phyloP scores from a whole-genome alignment of 2,329 filamentous ascomycete genomes.

The Pezicula carpinea region DNA sequence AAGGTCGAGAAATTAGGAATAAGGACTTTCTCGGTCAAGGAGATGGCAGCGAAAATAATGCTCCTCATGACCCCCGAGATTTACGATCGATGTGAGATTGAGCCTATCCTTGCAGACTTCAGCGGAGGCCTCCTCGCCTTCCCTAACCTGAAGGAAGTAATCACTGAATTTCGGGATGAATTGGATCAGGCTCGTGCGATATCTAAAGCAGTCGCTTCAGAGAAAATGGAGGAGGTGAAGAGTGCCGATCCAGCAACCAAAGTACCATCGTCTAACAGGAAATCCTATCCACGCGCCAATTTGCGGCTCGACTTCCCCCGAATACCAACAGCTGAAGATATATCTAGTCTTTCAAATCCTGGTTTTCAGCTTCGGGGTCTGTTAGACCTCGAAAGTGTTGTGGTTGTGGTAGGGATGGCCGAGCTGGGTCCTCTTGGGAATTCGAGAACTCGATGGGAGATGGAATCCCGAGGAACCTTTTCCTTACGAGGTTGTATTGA shows the following conservation, averaged over 20 bases:
- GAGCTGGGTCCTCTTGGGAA: slow-evolving; percentile 97
- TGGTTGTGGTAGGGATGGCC: slow-evolving; percentile 68
- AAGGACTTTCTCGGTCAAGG: slow-evolving; percentile 92
- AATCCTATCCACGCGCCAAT: too few relatives aligned
- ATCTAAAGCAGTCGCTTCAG: slow-evolving; percentile 63
- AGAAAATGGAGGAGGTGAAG: too few relatives aligned
- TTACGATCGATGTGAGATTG: slow-evolving; percentile 85
- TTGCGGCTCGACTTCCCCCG: slow-evolving; percentile 92
- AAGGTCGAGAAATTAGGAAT: slow-evolving; percentile 92
- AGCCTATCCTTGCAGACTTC: slow-evolving; percentile 91
- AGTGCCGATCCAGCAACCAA: too few relatives aligned
- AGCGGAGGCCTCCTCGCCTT: slow-evolving; percentile 96
- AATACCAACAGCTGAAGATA: slow-evolving; percentile 81
- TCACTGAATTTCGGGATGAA: slow-evolving; percentile 78
- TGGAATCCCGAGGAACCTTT: slow-evolving; percentile 92
- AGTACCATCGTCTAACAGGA: too few relatives aligned
- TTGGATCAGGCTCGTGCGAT: background rate
- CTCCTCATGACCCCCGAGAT: slow-evolving; percentile 88
- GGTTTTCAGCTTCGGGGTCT: slow-evolving; percentile 83
- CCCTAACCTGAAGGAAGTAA: slow-evolving; percentile 83
- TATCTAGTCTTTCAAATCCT: too few relatives aligned
- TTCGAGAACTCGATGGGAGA: slow-evolving; percentile 94
- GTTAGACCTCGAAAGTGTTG: slow-evolving; percentile 31
- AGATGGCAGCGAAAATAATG: slow-evolving; percentile 97
- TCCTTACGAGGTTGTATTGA: slow-evolving; percentile 94